These are phyloP conservation scores for Lagenidium giganteum DNA, from an alignment of 352 stramenopile species.

Conservation along the genomic window DNA sequence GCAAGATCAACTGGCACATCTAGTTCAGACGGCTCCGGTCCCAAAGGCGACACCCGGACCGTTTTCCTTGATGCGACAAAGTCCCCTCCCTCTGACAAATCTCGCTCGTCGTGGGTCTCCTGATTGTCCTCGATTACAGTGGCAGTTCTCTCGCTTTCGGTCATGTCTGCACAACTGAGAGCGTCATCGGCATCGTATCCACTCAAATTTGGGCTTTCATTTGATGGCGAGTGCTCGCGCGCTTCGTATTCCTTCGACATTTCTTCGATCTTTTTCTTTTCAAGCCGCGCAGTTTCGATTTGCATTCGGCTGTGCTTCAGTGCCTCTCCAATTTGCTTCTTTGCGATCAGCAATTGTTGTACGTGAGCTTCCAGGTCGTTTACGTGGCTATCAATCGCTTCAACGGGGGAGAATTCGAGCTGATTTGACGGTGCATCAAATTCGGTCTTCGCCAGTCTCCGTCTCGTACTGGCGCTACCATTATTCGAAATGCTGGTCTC, in stretches of 20 bases:
- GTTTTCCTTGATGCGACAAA: constrained; percentile 10
- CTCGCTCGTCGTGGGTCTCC: too few relatives aligned
- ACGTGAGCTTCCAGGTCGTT: constrained; percentile 13
- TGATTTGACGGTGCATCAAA: constrained; percentile 5
- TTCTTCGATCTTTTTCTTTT: not conserved
- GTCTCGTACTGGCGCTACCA: constrained; percentile 9
- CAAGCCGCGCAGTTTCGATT: not conserved
- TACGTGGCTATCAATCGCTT: constrained; percentile 4
- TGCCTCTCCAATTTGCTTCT: constrained; percentile 14
- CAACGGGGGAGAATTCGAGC: constrained; percentile 1
- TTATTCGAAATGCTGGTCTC: too few relatives aligned
- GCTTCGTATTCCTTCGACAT: not conserved
- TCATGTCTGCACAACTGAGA: too few relatives aligned
- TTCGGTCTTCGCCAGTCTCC: constrained; percentile 15
- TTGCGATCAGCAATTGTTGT: constrained; percentile 13
- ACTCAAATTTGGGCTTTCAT: not conserved
- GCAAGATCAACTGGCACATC: constrained; percentile 27
- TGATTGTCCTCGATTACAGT: constrained; percentile 14
- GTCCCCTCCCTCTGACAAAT: too few relatives aligned
- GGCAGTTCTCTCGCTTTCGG: too few relatives aligned
- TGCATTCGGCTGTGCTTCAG: constrained; percentile 10
- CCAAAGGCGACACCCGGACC: constrained; percentile 22
- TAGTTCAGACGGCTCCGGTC: constrained; percentile 17
- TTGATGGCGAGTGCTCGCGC: not conserved
- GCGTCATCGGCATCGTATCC: too few relatives aligned